Conservation (phyloP, 139 green algal genomes). For the Chlamydomonas sp. region DNA sequence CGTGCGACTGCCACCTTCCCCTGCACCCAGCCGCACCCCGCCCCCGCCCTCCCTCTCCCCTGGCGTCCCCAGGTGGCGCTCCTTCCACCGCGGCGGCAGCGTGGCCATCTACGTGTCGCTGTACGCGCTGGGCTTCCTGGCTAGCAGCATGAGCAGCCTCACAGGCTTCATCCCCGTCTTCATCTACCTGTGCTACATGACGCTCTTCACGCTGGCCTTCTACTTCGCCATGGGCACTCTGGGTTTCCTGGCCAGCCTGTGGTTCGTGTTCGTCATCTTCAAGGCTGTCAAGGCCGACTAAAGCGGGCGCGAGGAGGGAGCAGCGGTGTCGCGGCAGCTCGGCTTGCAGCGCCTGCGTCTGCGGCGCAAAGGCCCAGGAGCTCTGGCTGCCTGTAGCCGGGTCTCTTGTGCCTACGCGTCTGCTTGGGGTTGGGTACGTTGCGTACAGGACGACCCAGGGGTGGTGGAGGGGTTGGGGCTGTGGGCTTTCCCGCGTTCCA, state of each 20-base stretch:
- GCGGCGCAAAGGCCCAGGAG: not conserved
- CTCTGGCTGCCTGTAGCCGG: not conserved
- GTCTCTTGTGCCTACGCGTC: not conserved
- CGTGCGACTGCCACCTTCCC: not conserved
- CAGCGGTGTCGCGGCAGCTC: not conserved
- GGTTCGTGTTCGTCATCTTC: conserved; percentile 71
- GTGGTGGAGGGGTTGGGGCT: not conserved
- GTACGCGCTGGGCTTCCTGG: conserved; percentile 79
- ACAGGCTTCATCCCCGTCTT: conserved; percentile 79
- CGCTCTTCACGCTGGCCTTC: conserved; percentile 78
- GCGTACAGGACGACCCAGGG: not conserved
- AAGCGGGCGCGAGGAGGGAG: not conserved
- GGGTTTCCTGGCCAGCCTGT: conserved; percentile 74
- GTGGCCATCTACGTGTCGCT: conserved; percentile 75
- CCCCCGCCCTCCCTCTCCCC: not conserved
- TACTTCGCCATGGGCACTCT: conserved; percentile 88
- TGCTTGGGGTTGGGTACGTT: too few species aligned
- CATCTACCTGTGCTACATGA: conserved; percentile 91
- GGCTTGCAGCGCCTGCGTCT: not conserved
- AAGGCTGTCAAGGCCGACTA: conserved; percentile 66
- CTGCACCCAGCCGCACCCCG: not conserved
- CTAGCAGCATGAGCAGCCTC: conserved; percentile 75
- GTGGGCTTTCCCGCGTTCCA: not conserved
- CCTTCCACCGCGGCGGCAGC: conserved; percentile 85
- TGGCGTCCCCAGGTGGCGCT: conserved; percentile 73